Evolutionary conservation across 257 asterid genomes (phyloP).

Genomic region (Nicotiana sylvestris): DNA sequence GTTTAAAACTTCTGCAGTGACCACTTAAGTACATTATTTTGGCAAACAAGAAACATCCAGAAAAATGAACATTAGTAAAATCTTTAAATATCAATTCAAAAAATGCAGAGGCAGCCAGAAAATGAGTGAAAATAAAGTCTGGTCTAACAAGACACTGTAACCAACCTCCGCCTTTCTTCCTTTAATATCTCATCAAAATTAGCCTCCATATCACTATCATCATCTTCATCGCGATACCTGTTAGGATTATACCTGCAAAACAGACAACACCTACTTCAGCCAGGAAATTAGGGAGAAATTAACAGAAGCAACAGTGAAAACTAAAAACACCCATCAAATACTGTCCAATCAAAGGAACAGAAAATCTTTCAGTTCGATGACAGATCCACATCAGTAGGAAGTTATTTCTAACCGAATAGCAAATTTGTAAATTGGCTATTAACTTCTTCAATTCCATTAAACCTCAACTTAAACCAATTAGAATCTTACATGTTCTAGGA

Average conservation of each 20-base stretch:
- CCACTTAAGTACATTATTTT: background rate
- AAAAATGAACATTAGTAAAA: background rate
- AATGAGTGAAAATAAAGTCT: background rate
- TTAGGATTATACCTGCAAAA: conserved; percentile 68
- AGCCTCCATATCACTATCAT: conserved; percentile 87
- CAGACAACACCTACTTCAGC: background rate
- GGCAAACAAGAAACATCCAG: background rate
- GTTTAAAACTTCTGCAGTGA: background rate
- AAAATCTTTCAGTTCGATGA: background rate
- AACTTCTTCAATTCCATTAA: background rate
- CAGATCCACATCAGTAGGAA: background rate
- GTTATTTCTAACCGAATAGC: background rate
- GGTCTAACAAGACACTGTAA: background rate
- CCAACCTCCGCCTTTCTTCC: conserved; percentile 82
- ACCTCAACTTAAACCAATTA: background rate
- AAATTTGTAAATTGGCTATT: background rate
- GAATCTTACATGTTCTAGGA: background rate
- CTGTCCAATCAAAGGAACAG: background rate
- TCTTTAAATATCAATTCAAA: background rate
- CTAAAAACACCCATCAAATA: background rate
- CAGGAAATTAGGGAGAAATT: background rate
- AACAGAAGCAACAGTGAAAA: background rate
- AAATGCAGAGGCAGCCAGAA: background rate
- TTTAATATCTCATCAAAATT: conserved; percentile 51
- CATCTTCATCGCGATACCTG: conserved; percentile 47